Evolutionary conservation across 371 early-diverging fungal genomes (phyloP).

Genomic region (Apophysomyces variabilis): DNA sequence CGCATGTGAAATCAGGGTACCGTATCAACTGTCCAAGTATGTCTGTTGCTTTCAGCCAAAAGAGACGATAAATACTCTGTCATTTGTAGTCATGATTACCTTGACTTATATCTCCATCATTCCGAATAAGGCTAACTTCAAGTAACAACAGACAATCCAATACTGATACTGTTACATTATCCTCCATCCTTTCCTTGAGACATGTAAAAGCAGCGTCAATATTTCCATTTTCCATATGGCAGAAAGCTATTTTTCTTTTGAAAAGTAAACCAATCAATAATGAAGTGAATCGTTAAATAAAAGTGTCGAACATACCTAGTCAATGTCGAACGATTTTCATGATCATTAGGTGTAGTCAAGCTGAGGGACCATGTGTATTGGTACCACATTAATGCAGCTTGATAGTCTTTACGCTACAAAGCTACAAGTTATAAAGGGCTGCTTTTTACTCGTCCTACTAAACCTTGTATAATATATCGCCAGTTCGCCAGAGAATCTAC

Average conservation of each 20-base stretch:
- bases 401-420: neutral
- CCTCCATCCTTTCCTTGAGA: neutral
- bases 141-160: neutral
- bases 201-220: neutral
- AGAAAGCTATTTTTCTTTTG: neutral
- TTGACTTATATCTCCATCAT: neutral
- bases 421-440: neutral
- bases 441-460: neutral
- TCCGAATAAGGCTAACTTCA: neutral
- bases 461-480: constrained; percentile 2
- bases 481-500: constrained; percentile 7
- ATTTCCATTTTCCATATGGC: neutral
- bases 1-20: neutral
- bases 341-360: neutral
- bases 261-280: neutral
- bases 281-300: neutral
- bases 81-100: neutral
- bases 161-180: neutral
- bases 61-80: neutral
- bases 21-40: neutral
- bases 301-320: neutral
- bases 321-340: neutral
- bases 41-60: neutral
- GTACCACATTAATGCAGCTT: neutral
- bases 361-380: neutral